These are phyloP conservation scores for Sclerotinia minor DNA, from an alignment of 2,329 filamentous ascomycete genomes.

Conservation along the genomic window DNA sequence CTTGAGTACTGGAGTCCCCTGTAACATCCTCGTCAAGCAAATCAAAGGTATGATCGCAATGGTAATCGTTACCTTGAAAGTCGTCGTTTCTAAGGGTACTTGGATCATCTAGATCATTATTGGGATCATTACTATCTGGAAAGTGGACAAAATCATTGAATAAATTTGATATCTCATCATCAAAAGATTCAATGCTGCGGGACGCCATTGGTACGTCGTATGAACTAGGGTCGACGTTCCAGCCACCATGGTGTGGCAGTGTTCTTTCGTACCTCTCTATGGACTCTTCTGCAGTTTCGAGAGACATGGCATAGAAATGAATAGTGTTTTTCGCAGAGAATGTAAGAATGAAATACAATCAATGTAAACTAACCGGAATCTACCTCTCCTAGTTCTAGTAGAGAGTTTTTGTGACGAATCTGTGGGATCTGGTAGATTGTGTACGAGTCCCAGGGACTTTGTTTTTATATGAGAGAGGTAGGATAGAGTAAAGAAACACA, in stretches of 20 bases:
- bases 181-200: not conserved
- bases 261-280: not conserved
- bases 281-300: not conserved
- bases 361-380: not conserved
- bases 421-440: not conserved
- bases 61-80: not conserved
- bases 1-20: not conserved
- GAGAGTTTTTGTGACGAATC: not conserved
- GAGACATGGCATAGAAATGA: not conserved
- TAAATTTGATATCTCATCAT: not conserved
- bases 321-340: not conserved
- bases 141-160: not conserved
- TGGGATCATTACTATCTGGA: not conserved
- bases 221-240: not conserved
- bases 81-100: not conserved
- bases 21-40: not conserved
- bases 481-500: not conserved
- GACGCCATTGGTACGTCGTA: not conserved
- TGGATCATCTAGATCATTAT: not conserved
- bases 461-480: not conserved
- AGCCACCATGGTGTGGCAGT: not conserved
- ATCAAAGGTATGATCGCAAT: not conserved
- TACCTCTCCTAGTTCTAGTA: not conserved
- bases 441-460: not conserved
- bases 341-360: not conserved